A percentile compares a stretch with the other conserved stretches of the same genome.
phyloP scores from a whole-genome alignment of 2,329 filamentous ascomycete species.

The Endothia cerciana region DNA sequence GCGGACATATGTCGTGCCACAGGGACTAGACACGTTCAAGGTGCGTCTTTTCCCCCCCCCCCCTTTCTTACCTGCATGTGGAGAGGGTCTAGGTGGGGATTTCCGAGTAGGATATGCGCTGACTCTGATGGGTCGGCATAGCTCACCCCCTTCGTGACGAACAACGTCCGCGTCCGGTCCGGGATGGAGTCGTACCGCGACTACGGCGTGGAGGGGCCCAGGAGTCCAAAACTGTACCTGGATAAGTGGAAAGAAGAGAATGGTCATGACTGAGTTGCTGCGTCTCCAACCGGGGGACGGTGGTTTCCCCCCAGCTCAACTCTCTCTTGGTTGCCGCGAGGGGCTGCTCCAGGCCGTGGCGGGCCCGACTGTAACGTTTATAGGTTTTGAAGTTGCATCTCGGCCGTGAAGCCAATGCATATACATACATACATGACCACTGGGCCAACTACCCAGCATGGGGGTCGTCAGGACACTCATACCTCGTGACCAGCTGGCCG shows the following conservation, averaged over 20 bases:
- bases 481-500: background rate
- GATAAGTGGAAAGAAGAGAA: conserved; percentile 71
- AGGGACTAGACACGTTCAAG: conserved; percentile 70
- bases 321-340: background rate
- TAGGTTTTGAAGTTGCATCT: background rate
- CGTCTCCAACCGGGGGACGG: background rate
- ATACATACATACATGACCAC: background rate
- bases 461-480: background rate
- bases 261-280: conserved; percentile 55
- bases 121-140: conserved; percentile 40
- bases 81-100: too few relatives aligned
- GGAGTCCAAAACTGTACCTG: conserved; percentile 65
- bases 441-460: background rate
- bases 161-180: conserved; percentile 55
- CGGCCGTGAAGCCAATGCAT: background rate
- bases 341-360: background rate
- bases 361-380: background rate
- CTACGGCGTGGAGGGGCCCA: conserved; percentile 52
- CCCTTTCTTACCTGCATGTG: too few relatives aligned
- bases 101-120: conserved; percentile 22
- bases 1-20: conserved; percentile 84
- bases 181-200: conserved; percentile 25
- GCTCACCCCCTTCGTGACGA: conserved; percentile 80
- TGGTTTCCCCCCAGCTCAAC: background rate
- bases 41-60: conserved; percentile 48